Evolutionary conservation across 306 rosid species (phyloP), one percentile per base, ranked within the genome.

Genomic region (Cicer pinnatifidum): DNA sequence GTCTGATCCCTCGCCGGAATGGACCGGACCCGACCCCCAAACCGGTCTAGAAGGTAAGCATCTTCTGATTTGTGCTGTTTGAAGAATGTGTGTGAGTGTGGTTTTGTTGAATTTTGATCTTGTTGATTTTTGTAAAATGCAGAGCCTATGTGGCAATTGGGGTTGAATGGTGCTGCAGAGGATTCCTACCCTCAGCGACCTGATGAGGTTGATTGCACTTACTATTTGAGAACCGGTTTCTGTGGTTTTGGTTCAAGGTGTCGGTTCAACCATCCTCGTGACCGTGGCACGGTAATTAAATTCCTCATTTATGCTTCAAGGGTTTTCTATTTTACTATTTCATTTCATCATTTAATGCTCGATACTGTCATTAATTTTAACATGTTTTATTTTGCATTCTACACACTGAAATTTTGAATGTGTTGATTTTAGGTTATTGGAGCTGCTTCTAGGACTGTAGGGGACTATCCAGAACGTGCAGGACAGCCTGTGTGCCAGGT

Each of bases 401-500:
- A 8, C 8, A 20, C 44, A 11, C 11, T 71, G 76, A 69, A 41
- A 41, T 78, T 74, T 13, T 71, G 28, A 67, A 12, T 73, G 35
- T 75, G 71, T 56, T 83, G 51, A 37, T 81, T 28, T 28, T 82
- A 95, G 99, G 90, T 81, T 80, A 83, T 79, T 9, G 97, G 89
- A 82, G 88, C 86, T 78, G 85, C 88, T 59, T n/a, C 66, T 12
- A 94, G 97, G 82, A 78, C 74, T 53, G 86, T 64, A 11, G 87
- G 80, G 51, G 96, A 89, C 75, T 88, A 83, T 81, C 99, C 99
- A 0, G 97, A 95, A 82, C 88, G 99, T 82, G 62, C 60, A 23
- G 97, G 96, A 68, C 99, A 95, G 82, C 97, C 96, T 53, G 81
- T 88, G 43, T 95, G 99, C 85, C 97, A 90, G 99, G 99, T 95